Base-by-base conservation (phyloP, 2,329 filamentous ascomycete genomes). In the Botryosphaeria dothidea region DNA sequence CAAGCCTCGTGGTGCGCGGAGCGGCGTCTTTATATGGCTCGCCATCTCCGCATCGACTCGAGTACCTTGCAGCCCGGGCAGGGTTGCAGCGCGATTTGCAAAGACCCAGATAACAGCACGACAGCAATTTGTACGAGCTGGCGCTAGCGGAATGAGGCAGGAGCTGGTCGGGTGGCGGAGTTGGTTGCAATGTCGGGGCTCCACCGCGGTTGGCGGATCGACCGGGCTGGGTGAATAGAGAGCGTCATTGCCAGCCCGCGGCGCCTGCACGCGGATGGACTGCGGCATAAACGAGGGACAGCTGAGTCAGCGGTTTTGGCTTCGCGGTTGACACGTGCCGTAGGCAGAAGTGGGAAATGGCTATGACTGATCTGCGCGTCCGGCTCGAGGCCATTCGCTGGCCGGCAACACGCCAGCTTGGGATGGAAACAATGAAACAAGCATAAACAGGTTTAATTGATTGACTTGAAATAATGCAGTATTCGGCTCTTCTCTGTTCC, bases 41-140 rank as follows among this genome's bases (percentile, higher is more conserved):
- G 25, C 23, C 27, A n/a, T 25, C 52, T 43, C 17, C 51, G n/a
- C n/a, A 11, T 19, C 27, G 43, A 19, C 3, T 2, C 31, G 31
- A 19, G 52, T 58, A 31, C 54, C 54, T 56, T 43, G 36, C 54
- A 57, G 36, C 19, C 27, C 15, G 23, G 19, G 4, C 36, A 19
- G n/a, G 27, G 27, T 27, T 51, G 31, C 19, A 6, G 43, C 43
- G 43, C 43, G n/a, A 60, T 60, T 60, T 45, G 36, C 27, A 34
- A n/a, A 34, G 56, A 15, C 56, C 21, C 38, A 17, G 56, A 60
- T 60, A 60, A 60, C 56, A 58, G 54, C 54, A 45, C 36, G 36
- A 36, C 36, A 31, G 51, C 34, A 19, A 7, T 17, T 3, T 15
- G 17, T 52, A 52, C 49, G 49, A 34, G 46, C 15, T 3, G 17